Evolutionary conservation across 129 eudicot genomes (phyloP), one percentile per base, ranked within the genome.

Genomic region (Erigeron canadensis): DNA sequence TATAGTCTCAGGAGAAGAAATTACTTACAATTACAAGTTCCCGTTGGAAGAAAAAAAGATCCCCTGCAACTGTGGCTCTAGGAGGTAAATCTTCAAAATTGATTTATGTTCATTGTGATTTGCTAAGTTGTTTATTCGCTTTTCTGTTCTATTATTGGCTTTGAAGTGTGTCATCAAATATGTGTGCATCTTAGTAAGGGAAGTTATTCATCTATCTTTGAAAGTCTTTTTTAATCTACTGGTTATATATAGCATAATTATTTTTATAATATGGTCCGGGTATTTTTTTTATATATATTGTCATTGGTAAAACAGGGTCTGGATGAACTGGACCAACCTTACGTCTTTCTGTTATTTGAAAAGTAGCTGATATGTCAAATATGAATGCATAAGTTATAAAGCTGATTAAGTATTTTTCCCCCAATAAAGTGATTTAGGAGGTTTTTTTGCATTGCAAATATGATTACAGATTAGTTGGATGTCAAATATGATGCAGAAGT

Each of bases 31-130:
- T 77, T 94, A 94, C 86, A 94, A 94, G 87, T 94, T 94, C 51
- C 99, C 99, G n/a, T 74, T 87, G 79, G 99, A 94, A 83, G 99
- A 87, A 71, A 79, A 86, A 74, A 94, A 94, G 82, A 94, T 94
- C 55, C 99, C 99, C 42, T 94, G 99, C 79, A 87, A 94, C 80
- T 94, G 99, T 67, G 93, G 99, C 34, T 84, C 99, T 56, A 82
- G 63, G 72, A 89, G 97, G 99, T 94, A 87, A 28, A 67, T 57
- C 3, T 44, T 39, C 48, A 53, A 21, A 40, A 12, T 48, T 73
- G 47, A 7, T 8, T 55, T 53, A 65, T 65, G 19, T 43, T 65
- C 46, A 41, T 46, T 60, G 43, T 44, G 17, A 60, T 60, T 53
- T 63, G 34, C 5, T 38, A 15, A 39, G 7, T 46, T 0, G 15